Evolutionary conservation across 495 filamentous ascomycete species (phyloP), one percentile per base, ranked within the genome.

Genomic region (Podospora pseudoanserina): DNA sequence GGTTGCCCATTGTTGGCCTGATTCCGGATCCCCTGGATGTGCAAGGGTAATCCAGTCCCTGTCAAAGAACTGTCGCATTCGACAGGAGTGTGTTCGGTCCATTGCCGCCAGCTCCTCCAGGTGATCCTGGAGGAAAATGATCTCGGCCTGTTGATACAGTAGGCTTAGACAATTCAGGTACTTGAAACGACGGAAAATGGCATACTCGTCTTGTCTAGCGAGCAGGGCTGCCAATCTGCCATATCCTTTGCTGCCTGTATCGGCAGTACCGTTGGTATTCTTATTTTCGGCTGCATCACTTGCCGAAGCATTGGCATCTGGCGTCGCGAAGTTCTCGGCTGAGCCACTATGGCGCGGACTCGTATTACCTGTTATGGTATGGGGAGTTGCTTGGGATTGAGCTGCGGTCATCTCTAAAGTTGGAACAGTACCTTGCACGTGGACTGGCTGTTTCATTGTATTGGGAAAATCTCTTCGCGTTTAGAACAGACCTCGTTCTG

Each of bases 131-230:
- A 58, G 55, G 18, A 20, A 19, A 7, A 58, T 20, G n/a, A 58
- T 58, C 55, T 58, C 55, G 13, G 55, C 55, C 13, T 58, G 55
- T 26, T 58, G 55, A 20, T 58, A 58, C 6, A 58, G 55, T n/a
- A 58, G 23, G 55, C 55, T 20, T 9, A 20, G 18, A 18, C 5
- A 58, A 26, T 58, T 58, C 9, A 58, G 55, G 55, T 58, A 5
- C n/a, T 58, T 58, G 55, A 58, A 58, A 26, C 55, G 55, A n/a
- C 55, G 55, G 18, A 58, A 58, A 26, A 58, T 58, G 55, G 55
- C 55, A 58, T 20, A 58, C 55, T 58, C 55, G n/a, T 58, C 55
- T 19, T 58, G 55, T 18, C 55, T 7, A 18, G 55, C 55, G 5
- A 58, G 23, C 1, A 19, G 3, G 15, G 9, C 6, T 19, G 55